These are phyloP conservation scores for Heliocybe sulcata DNA, from an alignment of 1,284 basidiomycete genomes.

Conservation along the genomic window DNA sequence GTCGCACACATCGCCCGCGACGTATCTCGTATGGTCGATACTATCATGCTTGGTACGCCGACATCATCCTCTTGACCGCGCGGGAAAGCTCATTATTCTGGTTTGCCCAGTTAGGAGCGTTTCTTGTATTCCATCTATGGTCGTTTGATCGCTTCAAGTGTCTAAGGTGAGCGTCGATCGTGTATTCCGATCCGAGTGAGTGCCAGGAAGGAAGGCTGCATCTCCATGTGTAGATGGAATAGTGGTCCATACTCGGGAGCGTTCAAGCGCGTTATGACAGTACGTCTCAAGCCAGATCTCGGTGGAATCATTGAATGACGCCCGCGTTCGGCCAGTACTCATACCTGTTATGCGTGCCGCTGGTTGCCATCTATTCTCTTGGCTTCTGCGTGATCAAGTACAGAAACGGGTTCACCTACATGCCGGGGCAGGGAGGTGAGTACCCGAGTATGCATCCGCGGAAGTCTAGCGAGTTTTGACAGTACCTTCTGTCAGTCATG, in stretches of 20 bases:
- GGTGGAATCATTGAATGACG: neutral
- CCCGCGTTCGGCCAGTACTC: slow-evolving; percentile 46
- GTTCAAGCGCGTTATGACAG: slow-evolving; percentile 78
- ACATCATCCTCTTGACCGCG: neutral
- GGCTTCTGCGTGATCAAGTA: slow-evolving; percentile 70
- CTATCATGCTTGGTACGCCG: slow-evolving; percentile 40
- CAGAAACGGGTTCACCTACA: slow-evolving; percentile 45
- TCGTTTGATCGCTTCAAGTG: slow-evolving; percentile 72
- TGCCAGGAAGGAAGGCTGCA: neutral
- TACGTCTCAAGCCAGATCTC: slow-evolving; percentile 25
- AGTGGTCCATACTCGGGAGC: slow-evolving; percentile 55
- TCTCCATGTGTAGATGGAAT: slow-evolving; percentile 48
- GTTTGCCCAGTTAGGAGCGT: slow-evolving; percentile 41
- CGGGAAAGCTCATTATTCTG: neutral
- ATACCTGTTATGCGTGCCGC: slow-evolving; percentile 57
- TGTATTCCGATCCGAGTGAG: neutral
- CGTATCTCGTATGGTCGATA: slow-evolving; percentile 55
- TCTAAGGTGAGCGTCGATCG: slow-evolving; percentile 39
- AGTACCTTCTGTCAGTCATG: slow-evolving; percentile 36
- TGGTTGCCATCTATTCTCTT: slow-evolving; percentile 48
- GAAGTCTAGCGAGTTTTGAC: neutral
- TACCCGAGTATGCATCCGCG: slow-evolving; percentile 5
- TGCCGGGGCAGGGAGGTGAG: slow-evolving; percentile 46
- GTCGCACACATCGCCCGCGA: slow-evolving; percentile 58
- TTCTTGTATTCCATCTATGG: slow-evolving; percentile 69